Conservation (phyloP, 257 asterid genomes). For the Knoxia roxburghii region DNA sequence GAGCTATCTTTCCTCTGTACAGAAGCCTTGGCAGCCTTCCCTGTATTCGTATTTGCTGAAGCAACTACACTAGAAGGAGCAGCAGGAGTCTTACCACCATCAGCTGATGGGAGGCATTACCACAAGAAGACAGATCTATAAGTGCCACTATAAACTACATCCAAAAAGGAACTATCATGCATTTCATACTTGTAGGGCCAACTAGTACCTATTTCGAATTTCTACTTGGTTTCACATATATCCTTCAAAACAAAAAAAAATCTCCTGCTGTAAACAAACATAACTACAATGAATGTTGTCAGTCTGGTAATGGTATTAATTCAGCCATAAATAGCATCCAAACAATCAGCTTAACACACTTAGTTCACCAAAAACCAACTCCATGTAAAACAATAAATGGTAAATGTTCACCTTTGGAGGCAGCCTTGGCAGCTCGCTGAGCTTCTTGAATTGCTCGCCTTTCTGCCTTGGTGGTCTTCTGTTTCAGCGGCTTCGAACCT, state of each 20-base stretch:
- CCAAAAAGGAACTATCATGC: conserved; percentile 1
- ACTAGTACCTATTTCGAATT: neutral
- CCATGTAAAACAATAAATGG: neutral
- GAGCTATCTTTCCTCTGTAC: conserved; percentile 65
- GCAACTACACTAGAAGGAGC: conserved; percentile 37
- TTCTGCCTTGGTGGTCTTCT: conserved; percentile 85
- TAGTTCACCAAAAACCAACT: neutral
- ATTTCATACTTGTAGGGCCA: neutral
- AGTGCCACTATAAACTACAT: neutral
- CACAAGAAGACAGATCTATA: neutral
- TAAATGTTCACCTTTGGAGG: conserved; percentile 54
- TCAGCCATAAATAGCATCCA: neutral
- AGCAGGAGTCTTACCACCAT: conserved; percentile 45
- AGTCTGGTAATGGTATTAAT: neutral
- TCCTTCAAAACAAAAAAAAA: neutral
- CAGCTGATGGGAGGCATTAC: conserved; percentile 39
- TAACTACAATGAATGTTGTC: neutral
- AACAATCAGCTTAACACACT: neutral
- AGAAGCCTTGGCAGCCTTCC: conserved; percentile 48
- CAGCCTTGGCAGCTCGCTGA: conserved; percentile 87
- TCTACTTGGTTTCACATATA: neutral
- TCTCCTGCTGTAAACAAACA: neutral
- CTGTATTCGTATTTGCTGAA: conserved; percentile 43
- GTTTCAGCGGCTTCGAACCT: conserved; percentile 52
- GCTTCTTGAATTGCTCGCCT: conserved; percentile 97